Percentiles rank a stretch among this genome's conserved stretches.
These are phyloP conservation scores for Taiozyma onychis DNA, from an alignment of 1,139 yeast species.

Conservation along the genomic window DNA sequence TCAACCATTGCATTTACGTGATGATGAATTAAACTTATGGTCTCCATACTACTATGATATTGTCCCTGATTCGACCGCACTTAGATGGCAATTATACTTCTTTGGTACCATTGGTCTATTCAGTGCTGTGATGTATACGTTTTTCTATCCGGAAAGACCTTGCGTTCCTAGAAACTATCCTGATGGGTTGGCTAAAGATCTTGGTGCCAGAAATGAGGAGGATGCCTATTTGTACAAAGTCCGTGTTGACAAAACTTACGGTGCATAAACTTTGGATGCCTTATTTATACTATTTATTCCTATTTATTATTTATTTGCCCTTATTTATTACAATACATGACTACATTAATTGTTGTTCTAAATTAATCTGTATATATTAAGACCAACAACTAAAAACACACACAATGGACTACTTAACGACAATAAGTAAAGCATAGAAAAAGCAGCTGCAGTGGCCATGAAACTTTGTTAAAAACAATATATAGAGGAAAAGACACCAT, in stretches of 20 bases:
- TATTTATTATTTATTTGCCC: not conserved
- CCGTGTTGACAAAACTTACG: constrained; percentile 18
- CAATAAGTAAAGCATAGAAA: not conserved
- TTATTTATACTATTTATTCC: not conserved
- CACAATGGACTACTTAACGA: not conserved
- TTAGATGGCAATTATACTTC: constrained; percentile 44
- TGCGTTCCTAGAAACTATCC: constrained; percentile 78
- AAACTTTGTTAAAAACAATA: not conserved
- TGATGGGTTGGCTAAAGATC: constrained; percentile 67
- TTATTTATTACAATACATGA: not conserved
- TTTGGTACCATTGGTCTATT: constrained; percentile 51
- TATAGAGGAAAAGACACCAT: not conserved
- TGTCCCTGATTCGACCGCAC: constrained; percentile 58
- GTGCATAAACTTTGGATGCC: not conserved
- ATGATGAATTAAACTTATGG: constrained; percentile 79
- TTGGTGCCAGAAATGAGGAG: constrained; percentile 36
- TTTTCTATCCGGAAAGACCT: constrained; percentile 68
- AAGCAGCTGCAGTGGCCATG: not conserved
- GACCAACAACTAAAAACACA: not conserved
- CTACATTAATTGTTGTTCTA: not conserved
- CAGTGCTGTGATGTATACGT: constrained; percentile 47
- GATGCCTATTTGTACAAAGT: constrained; percentile 17
- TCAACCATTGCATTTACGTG: constrained; percentile 67
- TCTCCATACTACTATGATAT: constrained; percentile 71
- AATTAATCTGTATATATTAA: not conserved